phyloP scores from a whole-genome alignment of 768 basidiomycete species.

The Naganishia randhawae region DNA sequence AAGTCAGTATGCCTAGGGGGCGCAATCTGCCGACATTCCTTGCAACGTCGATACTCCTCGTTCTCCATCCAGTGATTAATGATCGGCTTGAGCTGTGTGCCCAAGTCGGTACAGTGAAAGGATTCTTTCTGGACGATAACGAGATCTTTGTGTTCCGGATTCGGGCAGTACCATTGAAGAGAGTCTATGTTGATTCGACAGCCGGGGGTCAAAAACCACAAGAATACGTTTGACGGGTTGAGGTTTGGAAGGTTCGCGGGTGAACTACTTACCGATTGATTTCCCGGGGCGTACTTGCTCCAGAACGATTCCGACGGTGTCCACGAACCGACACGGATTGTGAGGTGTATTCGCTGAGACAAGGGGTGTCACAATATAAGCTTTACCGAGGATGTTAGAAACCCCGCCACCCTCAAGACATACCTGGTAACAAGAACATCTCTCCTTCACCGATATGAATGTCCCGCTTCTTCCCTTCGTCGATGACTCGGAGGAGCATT shows the following conservation, averaged over 20 bases:
- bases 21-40: conserved; percentile 64
- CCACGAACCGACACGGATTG: conserved; percentile 82
- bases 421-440: conserved; percentile 92
- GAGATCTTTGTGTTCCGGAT: conserved; percentile 59
- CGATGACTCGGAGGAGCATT: conserved; percentile 81
- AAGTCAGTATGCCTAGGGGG: conserved; percentile 55
- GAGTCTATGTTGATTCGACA: too few species aligned
- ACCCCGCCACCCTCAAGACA: too few species aligned
- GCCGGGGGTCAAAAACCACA: too few species aligned
- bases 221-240: not conserved
- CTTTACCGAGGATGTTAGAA: too few species aligned
- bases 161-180: conserved; percentile 85
- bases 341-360: conserved; percentile 84
- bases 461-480: conserved; percentile 58
- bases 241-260: not conserved
- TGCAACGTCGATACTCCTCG: conserved; percentile 65
- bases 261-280: conserved; percentile 63
- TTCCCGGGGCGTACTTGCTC: conserved; percentile 76
- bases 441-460: conserved; percentile 88
- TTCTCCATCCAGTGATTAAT: conserved; percentile 77
- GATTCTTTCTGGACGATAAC: conserved; percentile 77
- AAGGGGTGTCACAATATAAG: not conserved
- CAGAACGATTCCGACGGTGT: conserved; percentile 87
- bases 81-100: conserved; percentile 85
- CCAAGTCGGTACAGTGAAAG: conserved; percentile 85